These are phyloP conservation scores for Dittrichia graveolens DNA, from an alignment of 129 eudicot genomes.

Conservation along the genomic window DNA sequence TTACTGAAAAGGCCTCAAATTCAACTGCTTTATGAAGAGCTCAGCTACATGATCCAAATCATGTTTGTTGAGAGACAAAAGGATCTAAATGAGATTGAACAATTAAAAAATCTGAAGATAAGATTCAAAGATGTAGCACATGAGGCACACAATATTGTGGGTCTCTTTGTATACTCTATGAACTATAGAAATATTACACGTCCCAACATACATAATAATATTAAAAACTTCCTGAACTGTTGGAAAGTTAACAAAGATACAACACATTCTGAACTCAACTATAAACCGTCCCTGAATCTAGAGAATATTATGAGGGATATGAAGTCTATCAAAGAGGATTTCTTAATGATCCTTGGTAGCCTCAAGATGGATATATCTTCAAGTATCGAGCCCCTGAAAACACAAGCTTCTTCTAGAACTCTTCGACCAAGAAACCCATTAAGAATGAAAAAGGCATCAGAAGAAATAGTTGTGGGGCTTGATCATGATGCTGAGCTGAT, in stretches of 20 bases:
- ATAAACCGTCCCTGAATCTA: not conserved
- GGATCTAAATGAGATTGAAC: not conserved
- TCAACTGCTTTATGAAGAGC: conserved; percentile 18
- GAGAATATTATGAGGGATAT: conserved; percentile 11
- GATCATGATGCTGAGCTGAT: not conserved
- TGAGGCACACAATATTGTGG: conserved; percentile 17
- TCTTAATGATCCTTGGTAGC: not conserved
- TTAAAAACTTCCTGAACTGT: too few species aligned
- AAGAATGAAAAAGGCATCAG: not conserved
- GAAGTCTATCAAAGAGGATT: not conserved
- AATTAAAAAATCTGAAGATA: not conserved
- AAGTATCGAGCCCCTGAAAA: not conserved
- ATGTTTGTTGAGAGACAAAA: not conserved
- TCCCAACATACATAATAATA: too few species aligned
- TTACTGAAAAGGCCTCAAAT: conserved; percentile 1
- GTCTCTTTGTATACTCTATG: not conserved
- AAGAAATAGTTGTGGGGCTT: not conserved
- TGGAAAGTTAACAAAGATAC: too few species aligned
- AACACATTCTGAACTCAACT: not conserved
- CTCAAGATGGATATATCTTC: not conserved
- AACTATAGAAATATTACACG: not conserved
- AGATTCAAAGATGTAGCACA: conserved; percentile 11
- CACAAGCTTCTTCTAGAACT: not conserved
- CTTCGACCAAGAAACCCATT: not conserved
- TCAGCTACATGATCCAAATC: not conserved